Evolutionary conservation across 352 stramenopile genomes (phyloP).

Genomic region (Globisporangium paroecandrum): DNA sequence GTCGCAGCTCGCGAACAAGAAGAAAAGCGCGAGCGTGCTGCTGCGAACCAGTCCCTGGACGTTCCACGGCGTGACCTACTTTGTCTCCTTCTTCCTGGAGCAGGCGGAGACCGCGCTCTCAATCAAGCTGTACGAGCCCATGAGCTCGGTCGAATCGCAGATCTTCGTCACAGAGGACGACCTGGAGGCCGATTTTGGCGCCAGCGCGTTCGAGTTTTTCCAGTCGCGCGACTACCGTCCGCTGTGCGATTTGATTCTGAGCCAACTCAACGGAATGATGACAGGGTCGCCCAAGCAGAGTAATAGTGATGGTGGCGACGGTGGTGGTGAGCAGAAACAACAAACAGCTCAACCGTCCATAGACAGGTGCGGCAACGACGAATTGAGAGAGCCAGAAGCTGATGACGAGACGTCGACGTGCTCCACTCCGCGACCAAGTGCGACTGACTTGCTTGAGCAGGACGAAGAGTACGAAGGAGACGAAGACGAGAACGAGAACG

Average conservation of each 20-base stretch:
- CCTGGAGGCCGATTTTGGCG: slow-evolving; percentile 56
- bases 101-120: slow-evolving; percentile 34
- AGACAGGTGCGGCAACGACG: background rate
- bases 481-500: background rate
- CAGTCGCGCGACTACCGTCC: slow-evolving; percentile 41
- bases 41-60: slow-evolving; percentile 67
- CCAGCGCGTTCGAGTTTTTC: slow-evolving; percentile 34
- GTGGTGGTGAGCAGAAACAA: slow-evolving; percentile 9
- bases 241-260: slow-evolving; percentile 62
- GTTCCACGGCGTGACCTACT: slow-evolving; percentile 64
- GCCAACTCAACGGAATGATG: slow-evolving; percentile 59
- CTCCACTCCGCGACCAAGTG: no score
- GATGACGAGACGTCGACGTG: background rate
- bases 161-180: slow-evolving; percentile 59
- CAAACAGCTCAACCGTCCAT: background rate
- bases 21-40: slow-evolving; percentile 25
- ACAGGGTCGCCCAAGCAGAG: slow-evolving; percentile 5
- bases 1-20: background rate
- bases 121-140: slow-evolving; percentile 77
- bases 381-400: background rate
- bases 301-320: background rate
- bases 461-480: slow-evolving; percentile 7
- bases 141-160: slow-evolving; percentile 73
- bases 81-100: slow-evolving; percentile 77
- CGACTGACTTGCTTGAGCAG: slow-evolving; percentile 13